Evolutionary conservation across 495 filamentous ascomycete species (phyloP).

Genomic region (Aspergillus mulundensis): DNA sequence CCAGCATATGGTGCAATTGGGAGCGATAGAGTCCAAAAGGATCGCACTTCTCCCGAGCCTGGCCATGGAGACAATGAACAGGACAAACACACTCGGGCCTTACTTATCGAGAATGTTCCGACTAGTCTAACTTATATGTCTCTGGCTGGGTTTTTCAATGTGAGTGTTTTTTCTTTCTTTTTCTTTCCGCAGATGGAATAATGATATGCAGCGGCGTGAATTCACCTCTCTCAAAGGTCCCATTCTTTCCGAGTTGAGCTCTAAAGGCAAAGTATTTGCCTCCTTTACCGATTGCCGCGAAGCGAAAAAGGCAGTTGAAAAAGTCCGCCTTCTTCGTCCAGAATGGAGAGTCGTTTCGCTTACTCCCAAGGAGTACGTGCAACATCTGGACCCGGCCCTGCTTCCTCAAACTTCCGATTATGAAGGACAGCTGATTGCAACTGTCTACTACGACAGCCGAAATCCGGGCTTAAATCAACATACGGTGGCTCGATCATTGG

Average conservation of each 20-base stretch:
- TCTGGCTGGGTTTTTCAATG: slow-evolving; percentile 31
- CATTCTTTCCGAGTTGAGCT: slow-evolving; percentile 25
- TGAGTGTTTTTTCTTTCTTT: slow-evolving; percentile 14
- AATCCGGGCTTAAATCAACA: slow-evolving; percentile 20
- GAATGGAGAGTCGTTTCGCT: slow-evolving; percentile 52
- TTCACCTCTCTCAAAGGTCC: slow-evolving; percentile 31
- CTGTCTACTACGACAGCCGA: slow-evolving; percentile 25
- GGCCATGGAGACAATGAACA: slow-evolving; percentile 10
- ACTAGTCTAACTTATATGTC: slow-evolving; percentile 25
- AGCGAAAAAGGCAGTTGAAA: slow-evolving; percentile 44
- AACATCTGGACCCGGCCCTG: slow-evolving; percentile 22
- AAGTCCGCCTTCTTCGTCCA: slow-evolving; percentile 36
- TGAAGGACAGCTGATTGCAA: slow-evolving; percentile 31
- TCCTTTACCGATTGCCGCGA: slow-evolving; percentile 56
- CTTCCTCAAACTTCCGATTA: slow-evolving; percentile 33
- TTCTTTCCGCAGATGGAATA: slow-evolving; percentile 1
- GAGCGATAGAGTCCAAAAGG: slow-evolving; percentile 10
- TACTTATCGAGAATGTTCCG: slow-evolving; percentile 31
- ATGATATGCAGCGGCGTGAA: slow-evolving; percentile 25
- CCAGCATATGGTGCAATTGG: slow-evolving; percentile 15
- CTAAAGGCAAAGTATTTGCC: slow-evolving; percentile 47
- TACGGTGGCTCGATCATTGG: slow-evolving; percentile 28
- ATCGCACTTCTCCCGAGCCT: not conserved
- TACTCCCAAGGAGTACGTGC: slow-evolving; percentile 33
- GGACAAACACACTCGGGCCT: slow-evolving; percentile 25